phyloP scores from a whole-genome alignment of 345 rosid genomes.

The Corchorus capsularis region DNA sequence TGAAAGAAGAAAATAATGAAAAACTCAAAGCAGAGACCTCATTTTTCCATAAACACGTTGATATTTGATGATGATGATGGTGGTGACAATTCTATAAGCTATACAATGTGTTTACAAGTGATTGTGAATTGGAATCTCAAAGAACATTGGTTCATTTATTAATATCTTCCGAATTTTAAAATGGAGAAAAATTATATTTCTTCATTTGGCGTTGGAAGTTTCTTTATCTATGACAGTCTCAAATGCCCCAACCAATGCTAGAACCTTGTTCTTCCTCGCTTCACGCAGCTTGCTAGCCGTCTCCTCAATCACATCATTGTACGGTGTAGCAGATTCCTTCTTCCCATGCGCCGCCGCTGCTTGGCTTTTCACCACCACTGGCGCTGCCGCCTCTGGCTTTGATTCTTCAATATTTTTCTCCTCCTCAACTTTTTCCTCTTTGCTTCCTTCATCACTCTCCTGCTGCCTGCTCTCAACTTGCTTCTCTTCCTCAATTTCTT shows the following conservation, averaged over 20 bases:
- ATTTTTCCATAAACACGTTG: neutral
- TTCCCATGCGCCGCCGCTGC: conserved; percentile 40
- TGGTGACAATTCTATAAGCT: neutral
- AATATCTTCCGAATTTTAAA: neutral
- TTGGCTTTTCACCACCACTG: conserved; percentile 26
- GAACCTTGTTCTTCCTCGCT: conserved; percentile 82
- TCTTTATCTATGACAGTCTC: conserved; percentile 88
- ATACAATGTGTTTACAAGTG: conserved; percentile 16
- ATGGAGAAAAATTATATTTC: neutral
- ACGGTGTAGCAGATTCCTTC: conserved; percentile 66
- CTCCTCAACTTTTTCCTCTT: conserved; percentile 20
- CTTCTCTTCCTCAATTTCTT: conserved; percentile 20
- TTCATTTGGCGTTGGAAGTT: conserved; percentile 50
- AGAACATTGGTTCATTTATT: neutral
- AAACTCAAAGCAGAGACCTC: too few relatives aligned
- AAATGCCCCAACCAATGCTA: conserved; percentile 86
- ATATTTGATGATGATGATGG: neutral
- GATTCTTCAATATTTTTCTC: conserved; percentile 2
- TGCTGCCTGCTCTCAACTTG: conserved; percentile 18
- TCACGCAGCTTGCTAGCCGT: conserved; percentile 66
- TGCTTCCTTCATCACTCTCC: conserved; percentile 25
- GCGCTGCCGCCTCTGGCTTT: conserved; percentile 9
- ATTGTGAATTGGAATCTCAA: neutral
- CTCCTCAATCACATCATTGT: conserved; percentile 83
- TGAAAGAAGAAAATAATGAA: neutral